Percentiles rank a stretch among this genome's conserved stretches.
phyloP scores from a whole-genome alignment of 2,329 filamentous ascomycete genomes.

The Phaeophleospora eucalypticola region DNA sequence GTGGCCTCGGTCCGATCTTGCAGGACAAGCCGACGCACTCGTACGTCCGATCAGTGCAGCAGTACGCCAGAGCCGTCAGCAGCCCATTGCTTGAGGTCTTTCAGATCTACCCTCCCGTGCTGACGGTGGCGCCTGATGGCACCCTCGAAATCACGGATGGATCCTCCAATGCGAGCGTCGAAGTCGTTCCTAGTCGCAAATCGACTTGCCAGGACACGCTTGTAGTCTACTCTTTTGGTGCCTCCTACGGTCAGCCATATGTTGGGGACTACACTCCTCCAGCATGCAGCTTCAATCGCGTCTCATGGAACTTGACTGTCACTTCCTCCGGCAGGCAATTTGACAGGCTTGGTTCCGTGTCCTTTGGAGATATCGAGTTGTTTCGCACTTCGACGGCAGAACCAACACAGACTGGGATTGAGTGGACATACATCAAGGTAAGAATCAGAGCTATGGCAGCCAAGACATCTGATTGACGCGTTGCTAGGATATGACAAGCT shows the following conservation, averaged over 20 bases:
- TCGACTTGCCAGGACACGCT: slow-evolving; percentile 53
- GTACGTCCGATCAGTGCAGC: slow-evolving; percentile 3
- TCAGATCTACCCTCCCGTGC: slow-evolving; percentile 64
- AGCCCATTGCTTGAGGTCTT: slow-evolving; percentile 56
- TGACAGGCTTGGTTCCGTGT: slow-evolving; percentile 72
- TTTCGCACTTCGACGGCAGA: slow-evolving; percentile 81
- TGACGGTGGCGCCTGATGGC: slow-evolving; percentile 42
- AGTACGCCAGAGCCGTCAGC: slow-evolving; percentile 16
- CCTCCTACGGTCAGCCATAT: slow-evolving; percentile 69
- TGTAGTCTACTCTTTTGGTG: slow-evolving; percentile 67
- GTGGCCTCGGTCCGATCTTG: neutral
- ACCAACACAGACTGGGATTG: slow-evolving; percentile 65
- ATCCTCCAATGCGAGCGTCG: slow-evolving; percentile 25
- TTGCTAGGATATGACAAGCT: slow-evolving; percentile 63
- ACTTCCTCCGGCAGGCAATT: slow-evolving; percentile 68
- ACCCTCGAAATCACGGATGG: slow-evolving; percentile 37
- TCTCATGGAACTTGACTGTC: slow-evolving; percentile 72
- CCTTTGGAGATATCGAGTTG: slow-evolving; percentile 72
- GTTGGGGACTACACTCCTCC: slow-evolving; percentile 68
- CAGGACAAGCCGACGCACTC: neutral
- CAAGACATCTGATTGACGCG: neutral
- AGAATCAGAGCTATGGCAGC: neutral
- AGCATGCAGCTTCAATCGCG: slow-evolving; percentile 65
- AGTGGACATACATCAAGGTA: slow-evolving; percentile 68
- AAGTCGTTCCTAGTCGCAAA: slow-evolving; percentile 23